A percentile compares a stretch with the other conserved stretches of the same genome.
phyloP scores from a whole-genome alignment of 345 rosid genomes.

The Acer negundo region DNA sequence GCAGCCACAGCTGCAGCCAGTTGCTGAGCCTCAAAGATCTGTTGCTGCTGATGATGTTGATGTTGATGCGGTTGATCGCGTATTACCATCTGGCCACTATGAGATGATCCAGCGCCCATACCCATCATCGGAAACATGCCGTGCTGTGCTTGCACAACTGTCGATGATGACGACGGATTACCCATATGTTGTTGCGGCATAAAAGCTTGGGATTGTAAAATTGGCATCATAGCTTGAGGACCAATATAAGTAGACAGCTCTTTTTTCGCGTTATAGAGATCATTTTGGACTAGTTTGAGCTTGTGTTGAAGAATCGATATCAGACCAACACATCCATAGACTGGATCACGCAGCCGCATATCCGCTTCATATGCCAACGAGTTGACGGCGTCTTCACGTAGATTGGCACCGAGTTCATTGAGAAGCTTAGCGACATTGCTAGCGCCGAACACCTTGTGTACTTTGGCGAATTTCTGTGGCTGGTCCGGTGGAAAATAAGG shows the following conservation, averaged over 20 bases:
- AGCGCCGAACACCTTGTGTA: constrained; percentile 69
- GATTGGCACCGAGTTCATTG: constrained; percentile 48
- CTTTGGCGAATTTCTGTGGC: constrained; percentile 59
- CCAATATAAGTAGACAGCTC: constrained; percentile 59
- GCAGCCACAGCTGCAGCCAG: constrained; percentile 57
- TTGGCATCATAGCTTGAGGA: constrained; percentile 51
- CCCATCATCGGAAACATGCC: constrained; percentile 54
- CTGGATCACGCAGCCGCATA: constrained; percentile 76
- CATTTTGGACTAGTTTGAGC: constrained; percentile 51
- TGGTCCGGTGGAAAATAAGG: constrained; percentile 84
- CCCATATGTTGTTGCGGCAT: constrained; percentile 37
- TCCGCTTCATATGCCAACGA: constrained; percentile 82
- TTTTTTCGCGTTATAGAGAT: constrained; percentile 53
- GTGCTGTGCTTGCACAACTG: constrained; percentile 27
- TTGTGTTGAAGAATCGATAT: constrained; percentile 72
- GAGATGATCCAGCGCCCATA: constrained; percentile 37
- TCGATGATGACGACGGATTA: constrained; percentile 39
- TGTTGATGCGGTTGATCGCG: constrained; percentile 39
- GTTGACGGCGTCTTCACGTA: constrained; percentile 76
- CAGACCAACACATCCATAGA: constrained; percentile 82
- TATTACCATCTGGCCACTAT: constrained; percentile 34
- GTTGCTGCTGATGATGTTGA: constrained; percentile 46
- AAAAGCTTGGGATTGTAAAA: constrained; percentile 32
- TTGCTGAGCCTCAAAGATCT: constrained; percentile 62
- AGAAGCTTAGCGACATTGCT: constrained; percentile 80